Conservation (phyloP, 129 eudicot species). For the Deinandra increscens region DNA sequence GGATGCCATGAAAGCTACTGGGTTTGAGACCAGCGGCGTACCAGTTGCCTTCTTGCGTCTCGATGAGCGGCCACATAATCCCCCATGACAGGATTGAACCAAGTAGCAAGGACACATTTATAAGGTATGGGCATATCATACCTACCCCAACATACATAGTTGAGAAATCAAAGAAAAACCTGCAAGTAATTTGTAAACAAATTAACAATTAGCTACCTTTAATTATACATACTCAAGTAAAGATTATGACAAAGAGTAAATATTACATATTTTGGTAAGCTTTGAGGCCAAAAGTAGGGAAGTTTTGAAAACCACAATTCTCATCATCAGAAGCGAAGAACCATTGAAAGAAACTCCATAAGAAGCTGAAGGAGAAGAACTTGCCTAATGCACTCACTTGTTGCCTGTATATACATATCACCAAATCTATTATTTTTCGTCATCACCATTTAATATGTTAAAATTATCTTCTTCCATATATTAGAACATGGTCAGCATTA, state of each 20-base stretch:
- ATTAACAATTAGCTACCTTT: too few species aligned
- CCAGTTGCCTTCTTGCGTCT: conserved; percentile 55
- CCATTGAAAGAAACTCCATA: conserved; percentile 52
- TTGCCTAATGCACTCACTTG: conserved; percentile 48
- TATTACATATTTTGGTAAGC: conserved; percentile 35
- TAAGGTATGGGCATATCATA: conserved; percentile 64
- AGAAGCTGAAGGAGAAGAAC: conserved; percentile 45
- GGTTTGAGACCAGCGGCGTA: conserved; percentile 30
- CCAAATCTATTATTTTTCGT: too few species aligned
- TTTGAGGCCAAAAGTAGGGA: conserved; percentile 48
- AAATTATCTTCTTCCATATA: too few species aligned
- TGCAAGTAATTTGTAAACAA: conserved; percentile 13
- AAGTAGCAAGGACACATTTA: conserved; percentile 51
- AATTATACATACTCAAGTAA: too few species aligned
- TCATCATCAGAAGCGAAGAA: conserved; percentile 38
- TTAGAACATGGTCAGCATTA: too few species aligned
- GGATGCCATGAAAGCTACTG: conserved; percentile 54
- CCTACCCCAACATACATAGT: conserved; percentile 69
- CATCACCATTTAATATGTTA: too few species aligned
- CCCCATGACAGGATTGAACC: conserved; percentile 70
- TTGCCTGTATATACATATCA: conserved; percentile 25
- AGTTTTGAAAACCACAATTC: conserved; percentile 41
- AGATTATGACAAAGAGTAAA: neutral
- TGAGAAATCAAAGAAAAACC: conserved; percentile 62
- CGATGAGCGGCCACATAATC: conserved; percentile 60